Evolutionary conservation across 1,284 basidiomycete genomes (phyloP).

Genomic region (Microbotryomycetes sp.): DNA sequence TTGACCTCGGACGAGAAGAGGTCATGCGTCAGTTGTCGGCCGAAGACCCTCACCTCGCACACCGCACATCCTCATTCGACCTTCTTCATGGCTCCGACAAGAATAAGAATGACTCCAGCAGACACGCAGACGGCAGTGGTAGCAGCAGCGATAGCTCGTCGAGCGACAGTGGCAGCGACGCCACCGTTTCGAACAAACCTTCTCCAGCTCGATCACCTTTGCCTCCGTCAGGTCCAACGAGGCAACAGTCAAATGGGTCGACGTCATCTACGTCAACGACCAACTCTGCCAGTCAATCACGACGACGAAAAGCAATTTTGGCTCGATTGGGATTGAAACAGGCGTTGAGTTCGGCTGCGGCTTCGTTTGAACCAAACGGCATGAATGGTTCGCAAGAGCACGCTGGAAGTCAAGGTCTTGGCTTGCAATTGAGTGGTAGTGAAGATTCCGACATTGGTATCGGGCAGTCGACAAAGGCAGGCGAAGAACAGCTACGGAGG

Average conservation of each 20-base stretch:
- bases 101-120: not conserved
- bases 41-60: not conserved
- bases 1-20: conserved; percentile 67
- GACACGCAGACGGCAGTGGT: too few species aligned
- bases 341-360: not conserved
- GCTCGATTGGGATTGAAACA: conserved; percentile 7
- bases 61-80: conserved; percentile 5
- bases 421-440: not conserved
- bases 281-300: not conserved
- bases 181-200: not conserved
- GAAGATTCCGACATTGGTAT: not conserved
- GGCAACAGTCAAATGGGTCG: not conserved
- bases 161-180: not conserved
- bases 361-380: not conserved
- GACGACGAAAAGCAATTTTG: conserved; percentile 14
- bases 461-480: not conserved
- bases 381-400: not conserved
- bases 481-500: not conserved
- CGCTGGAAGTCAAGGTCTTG: not conserved
- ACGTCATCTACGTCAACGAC: not conserved
- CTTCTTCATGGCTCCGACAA: not conserved
- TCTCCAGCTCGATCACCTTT: not conserved
- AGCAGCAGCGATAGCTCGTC: not conserved
- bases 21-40: conserved; percentile 1
- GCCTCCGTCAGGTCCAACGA: not conserved